Evolutionary conservation across 2,329 filamentous ascomycete genomes (phyloP), one percentile per base, ranked within the genome.

Genomic region (Botrytis cinerea): DNA sequence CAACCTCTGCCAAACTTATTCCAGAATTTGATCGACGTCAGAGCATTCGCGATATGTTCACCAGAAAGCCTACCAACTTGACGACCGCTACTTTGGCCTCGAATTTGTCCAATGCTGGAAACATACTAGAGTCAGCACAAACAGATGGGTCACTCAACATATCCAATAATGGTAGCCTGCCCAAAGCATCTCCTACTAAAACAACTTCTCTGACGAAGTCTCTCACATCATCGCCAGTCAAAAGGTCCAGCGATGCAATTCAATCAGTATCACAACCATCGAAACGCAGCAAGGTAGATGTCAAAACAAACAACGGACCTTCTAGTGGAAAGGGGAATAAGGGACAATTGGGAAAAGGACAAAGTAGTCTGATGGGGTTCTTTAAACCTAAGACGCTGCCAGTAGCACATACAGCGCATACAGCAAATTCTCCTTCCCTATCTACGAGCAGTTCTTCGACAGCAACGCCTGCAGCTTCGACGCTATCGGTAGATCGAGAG

Each of bases 1-100:
- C 92, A 4, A 85, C 92, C 72, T 98, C 95, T 35, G 95, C 92
- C 0, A 94, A 90, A 80, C 86, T 97, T 16, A 92, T 98, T 73
- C 92, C 94, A 1, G 95, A 98, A 78, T 98, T 98, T 78, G 90
- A 95, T 79, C 91, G 91, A 74, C 89, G 96, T 32, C 89, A 89
- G 77, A 97, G 86, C 80, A 98, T 99, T 80, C 93, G 92, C 78
- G 94, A 97, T 80, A 98, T 99, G 96, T 98, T 98, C 80, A 86
- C 85, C 74, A 90, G 87, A 78, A 91, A 87, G 77, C 80, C 48
- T 43, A 57, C 48, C 25, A 64, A 14, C 45, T 45, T 46, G 18
- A 48, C 14, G 43, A 6, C 46, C 32, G n/a, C 61, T 16, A 63
- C 48, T 25, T 57, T 62, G 16, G n/a, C 60, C 35, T 64, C 59